These are phyloP conservation scores for Triglochin maritima DNA, from an alignment of 106 monocot genomes.

Conservation along the genomic window DNA sequence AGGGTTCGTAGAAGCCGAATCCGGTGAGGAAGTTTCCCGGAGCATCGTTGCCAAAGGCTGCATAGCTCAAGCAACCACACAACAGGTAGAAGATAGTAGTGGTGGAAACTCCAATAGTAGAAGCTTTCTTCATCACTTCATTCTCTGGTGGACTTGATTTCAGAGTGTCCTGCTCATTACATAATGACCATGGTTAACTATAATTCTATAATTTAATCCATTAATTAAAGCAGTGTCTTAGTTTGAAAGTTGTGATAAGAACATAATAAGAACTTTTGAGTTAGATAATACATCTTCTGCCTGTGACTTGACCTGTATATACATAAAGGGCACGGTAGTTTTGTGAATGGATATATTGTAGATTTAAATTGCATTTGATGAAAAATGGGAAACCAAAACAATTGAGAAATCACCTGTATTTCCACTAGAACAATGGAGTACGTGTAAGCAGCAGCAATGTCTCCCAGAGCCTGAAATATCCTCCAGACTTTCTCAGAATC, in stretches of 20 bases:
- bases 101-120: slow-evolving; percentile 17
- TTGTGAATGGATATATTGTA: too few relatives aligned
- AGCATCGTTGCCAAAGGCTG: slow-evolving; percentile 25
- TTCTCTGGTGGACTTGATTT: slow-evolving; percentile 27
- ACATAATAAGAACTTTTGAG: not conserved
- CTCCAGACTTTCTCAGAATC: slow-evolving; percentile 59
- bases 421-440: slow-evolving; percentile 62
- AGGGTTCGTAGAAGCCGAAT: slow-evolving; percentile 35
- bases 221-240: not conserved
- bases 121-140: slow-evolving; percentile 30
- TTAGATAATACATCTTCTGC: not conserved
- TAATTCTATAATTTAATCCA: not conserved
- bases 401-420: slow-evolving; percentile 39
- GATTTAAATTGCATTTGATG: too few relatives aligned
- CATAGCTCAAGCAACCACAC: slow-evolving; percentile 28
- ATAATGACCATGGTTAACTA: not conserved
- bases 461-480: slow-evolving; percentile 53
- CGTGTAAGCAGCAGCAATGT: slow-evolving; percentile 65
- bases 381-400: not conserved
- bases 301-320: not conserved
- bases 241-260: too few relatives aligned
- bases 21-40: slow-evolving; percentile 38
- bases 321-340: too few relatives aligned
- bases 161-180: slow-evolving; percentile 18
- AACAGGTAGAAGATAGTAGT: slow-evolving; percentile 37